Evolutionary conservation across 768 basidiomycete genomes (phyloP), one percentile per base, ranked within the genome.

Genomic region (Mycena sanguinolenta): DNA sequence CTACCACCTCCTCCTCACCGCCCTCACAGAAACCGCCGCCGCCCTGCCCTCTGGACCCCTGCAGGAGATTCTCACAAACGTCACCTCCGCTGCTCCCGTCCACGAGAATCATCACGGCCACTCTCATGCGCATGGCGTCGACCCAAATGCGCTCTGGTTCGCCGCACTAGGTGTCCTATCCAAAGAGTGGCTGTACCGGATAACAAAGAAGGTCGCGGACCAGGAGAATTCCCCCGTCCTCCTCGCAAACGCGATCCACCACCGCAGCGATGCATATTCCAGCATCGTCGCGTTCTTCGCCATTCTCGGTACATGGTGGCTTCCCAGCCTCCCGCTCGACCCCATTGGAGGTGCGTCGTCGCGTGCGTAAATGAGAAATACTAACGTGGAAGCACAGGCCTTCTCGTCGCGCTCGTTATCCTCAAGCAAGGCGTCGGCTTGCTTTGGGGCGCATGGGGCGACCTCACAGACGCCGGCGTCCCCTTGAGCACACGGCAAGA

Each of bases 91-190:
- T 39, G 90, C 88, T 27, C 87, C 90, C n/a, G 76, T 73, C 82
- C 61, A 78, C n/a, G 87, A 90, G 81, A n/a, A n/a, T n/a, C 60
- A 77, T 21, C 90, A 91, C 74, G 81, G 82, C 3, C 89, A 91
- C 68, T 81, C 82, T 1, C 88, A 83, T 44, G 80, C 83, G 7
- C 84, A 72, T 32, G 72, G 64, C 55, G 68, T 98, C 7, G 96
- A 98, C 77, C 93, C 95, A 49, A 96, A 99, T 77, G 98, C 98
- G 23, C 96, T 96, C 32, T 99, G 97, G 96, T 97, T 98, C 75
- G 98, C 98, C 10, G 90, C 90, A 1, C 75, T 90, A 25, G 91
- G 94, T 72, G 90, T 99, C 3, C 58, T 95, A 4, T 80, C 87
- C 69, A 99, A 99, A 78, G 98, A 99, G 80, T 98, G 93, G 92